A percentile compares a stretch with the other conserved stretches of the same genome.
phyloP scores from a whole-genome alignment of 352 stramenopile genomes.

The Phytopythium litorale region DNA sequence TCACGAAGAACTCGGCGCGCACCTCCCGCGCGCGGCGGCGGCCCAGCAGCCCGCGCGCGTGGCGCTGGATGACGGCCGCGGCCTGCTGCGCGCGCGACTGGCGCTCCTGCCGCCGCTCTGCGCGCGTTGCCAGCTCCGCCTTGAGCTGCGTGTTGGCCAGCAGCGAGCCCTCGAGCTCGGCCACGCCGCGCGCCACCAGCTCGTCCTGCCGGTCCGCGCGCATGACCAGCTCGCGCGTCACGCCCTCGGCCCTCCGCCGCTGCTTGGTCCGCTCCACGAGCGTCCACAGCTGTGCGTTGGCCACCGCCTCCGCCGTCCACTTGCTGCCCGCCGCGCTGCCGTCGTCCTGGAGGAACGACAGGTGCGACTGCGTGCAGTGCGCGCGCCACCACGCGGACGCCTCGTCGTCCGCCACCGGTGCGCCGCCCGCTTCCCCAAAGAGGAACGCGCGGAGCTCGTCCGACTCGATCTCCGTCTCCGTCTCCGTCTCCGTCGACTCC shows the following conservation, averaged over 20 bases:
- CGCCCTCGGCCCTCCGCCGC: constrained; percentile 8
- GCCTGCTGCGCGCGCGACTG: constrained; percentile 37
- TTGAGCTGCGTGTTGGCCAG: constrained; percentile 54
- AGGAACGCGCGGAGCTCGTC: constrained; percentile 38
- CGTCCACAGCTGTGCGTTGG: constrained; percentile 40
- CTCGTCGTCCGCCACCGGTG: constrained; percentile 20
- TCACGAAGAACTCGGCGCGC: constrained; percentile 59
- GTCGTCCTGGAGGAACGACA: constrained; percentile 7
- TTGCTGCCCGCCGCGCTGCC: constrained; percentile 4
- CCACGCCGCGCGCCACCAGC: constrained; percentile 28
- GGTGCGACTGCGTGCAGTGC: constrained; percentile 46
- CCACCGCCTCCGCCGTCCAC: constrained; percentile 44
- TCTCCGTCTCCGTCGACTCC: constrained; percentile 3
- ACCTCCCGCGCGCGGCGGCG: constrained; percentile 37
- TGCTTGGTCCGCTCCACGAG: constrained; percentile 23
- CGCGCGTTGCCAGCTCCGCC: constrained; percentile 20
- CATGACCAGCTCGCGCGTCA: constrained; percentile 19
- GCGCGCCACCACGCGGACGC: constrained; percentile 60
- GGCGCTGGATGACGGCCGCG: constrained; percentile 43
- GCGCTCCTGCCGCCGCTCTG: constrained; percentile 25
- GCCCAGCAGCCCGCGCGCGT: constrained; percentile 38
- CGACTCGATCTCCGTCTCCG: not conserved
- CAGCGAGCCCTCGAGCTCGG: constrained; percentile 54
- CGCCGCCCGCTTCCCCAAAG: constrained; percentile 10
- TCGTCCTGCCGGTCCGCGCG: constrained; percentile 14